Base-by-base conservation (phyloP, 177 flowering plant species). In the Vitis hybrid region DNA sequence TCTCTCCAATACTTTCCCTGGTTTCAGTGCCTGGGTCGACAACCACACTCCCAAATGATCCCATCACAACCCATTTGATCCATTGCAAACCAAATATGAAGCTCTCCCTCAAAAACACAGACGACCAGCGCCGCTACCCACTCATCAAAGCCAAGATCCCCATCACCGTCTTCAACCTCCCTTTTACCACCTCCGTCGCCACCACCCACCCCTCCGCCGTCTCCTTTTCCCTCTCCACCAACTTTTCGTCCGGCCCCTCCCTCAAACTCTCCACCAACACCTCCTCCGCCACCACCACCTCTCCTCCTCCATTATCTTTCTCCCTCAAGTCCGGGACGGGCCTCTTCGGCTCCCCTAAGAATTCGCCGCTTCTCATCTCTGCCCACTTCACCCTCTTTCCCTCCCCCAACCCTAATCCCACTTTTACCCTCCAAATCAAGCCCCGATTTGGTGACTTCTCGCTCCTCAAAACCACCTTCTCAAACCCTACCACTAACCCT, bases 371-470 rank as follows among this genome's bases (percentile, higher is more conserved):
- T 24, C 70, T 82, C 63, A 85, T 94, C 75, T 80, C 90, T 9
- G 94, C 93, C 40, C 75, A 83, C 11, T 83, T 91, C 75, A 78
- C 80, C 48, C 83, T 86, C 52, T 74, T 84, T 61, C 74, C 80
- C 15, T 11, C 72, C 49, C 75, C 79, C 17, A 69, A 59, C 64
- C 54, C 79, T n/a, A 60, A 64, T 55, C 94, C 94, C 14, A 74
- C 80, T 52, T 92, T 92, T 72, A 82, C 85, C 60, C 86, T 94
- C 76, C 87, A 85, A 13, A 59, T 94, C 75, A 88, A 87, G 65
- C 98, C 98, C 66, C 88, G 77, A 65, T 76, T 89, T 30, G 97
- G 98, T 30, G 71, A 87, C 55, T 91, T 94, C 76, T 87, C 87
- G 13, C 77, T 90, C 19, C 79, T 75, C 32, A 90, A 88, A 66